phyloP scores from a whole-genome alignment of 2,329 filamentous ascomycete species.

The Colletotrichum shisoi region DNA sequence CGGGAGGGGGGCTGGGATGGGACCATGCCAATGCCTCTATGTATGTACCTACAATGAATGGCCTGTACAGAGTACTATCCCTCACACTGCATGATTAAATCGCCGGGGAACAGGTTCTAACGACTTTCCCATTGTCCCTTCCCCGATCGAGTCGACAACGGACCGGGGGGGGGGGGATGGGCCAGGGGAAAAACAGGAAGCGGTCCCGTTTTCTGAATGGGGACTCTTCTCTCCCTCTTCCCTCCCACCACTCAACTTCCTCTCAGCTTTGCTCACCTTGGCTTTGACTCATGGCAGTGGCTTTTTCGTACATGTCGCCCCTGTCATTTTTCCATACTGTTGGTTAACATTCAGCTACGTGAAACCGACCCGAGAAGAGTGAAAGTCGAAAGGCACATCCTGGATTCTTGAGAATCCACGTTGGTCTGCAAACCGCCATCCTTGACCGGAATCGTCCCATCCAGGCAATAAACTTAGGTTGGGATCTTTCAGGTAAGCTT shows the following conservation, averaged over 20 bases:
- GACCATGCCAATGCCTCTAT: background rate
- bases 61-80: background rate
- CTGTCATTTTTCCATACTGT: background rate
- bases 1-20: background rate
- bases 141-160: conserved; percentile 1
- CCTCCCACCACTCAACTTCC: background rate
- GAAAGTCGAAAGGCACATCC: background rate
- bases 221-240: conserved; percentile 6
- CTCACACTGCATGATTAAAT: background rate
- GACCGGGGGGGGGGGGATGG: background rate
- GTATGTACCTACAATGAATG: too few species aligned
- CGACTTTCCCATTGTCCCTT: background rate
- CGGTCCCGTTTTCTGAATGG: conserved; percentile 16
- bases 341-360: background rate
- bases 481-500: background rate
- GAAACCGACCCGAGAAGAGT: background rate
- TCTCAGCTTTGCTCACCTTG: background rate
- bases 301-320: conserved; percentile 1
- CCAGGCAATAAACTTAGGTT: too few species aligned
- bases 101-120: background rate
- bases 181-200: conserved; percentile 1
- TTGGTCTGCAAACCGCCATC: too few species aligned
- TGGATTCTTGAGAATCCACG: too few species aligned
- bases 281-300: conserved; percentile 28
- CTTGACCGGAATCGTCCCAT: too few species aligned